Conservation (phyloP, 2,329 filamentous ascomycete genomes). For the Fusarium nematophilum region DNA sequence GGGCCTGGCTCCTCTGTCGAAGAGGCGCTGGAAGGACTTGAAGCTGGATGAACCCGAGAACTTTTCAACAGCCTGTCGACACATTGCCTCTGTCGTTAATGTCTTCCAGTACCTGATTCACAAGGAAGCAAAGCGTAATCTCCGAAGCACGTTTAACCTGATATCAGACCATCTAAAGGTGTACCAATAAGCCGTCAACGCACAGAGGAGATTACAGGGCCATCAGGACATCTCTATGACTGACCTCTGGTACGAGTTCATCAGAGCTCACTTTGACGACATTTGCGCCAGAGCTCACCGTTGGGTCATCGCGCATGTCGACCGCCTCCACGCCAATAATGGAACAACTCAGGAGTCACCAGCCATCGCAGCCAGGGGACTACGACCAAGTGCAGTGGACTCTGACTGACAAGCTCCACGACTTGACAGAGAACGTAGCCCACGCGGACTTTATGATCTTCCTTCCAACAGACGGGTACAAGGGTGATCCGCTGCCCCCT, state of each 20-base stretch:
- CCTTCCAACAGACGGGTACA: conserved; percentile 45
- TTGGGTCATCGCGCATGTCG: conserved; percentile 41
- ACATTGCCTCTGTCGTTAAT: conserved; percentile 33
- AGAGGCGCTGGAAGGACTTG: conserved; percentile 42
- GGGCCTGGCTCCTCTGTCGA: conserved; percentile 43
- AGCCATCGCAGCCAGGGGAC: not conserved
- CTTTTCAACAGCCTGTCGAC: conserved; percentile 41
- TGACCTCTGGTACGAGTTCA: conserved; percentile 42
- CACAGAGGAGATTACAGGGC: conserved; percentile 13
- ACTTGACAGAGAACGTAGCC: conserved; percentile 34
- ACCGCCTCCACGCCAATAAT: conserved; percentile 36
- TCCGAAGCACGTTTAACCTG: conserved; percentile 44
- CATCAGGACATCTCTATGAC: conserved; percentile 26
- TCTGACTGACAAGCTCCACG: conserved; percentile 39
- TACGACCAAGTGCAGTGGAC: conserved; percentile 24
- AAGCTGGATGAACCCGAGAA: conserved; percentile 34
- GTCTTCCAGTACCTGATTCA: conserved; percentile 46
- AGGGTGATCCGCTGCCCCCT: conserved; percentile 26
- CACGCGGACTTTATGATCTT: conserved; percentile 42
- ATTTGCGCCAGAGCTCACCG: conserved; percentile 37
- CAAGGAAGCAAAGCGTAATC: conserved; percentile 16
- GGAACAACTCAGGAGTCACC: conserved; percentile 1
- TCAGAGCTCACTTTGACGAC: conserved; percentile 34
- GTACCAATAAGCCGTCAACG: conserved; percentile 43
- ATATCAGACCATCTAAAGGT: conserved; percentile 40